Evolutionary conservation across 345 rosid species (phyloP).

Genomic region (Hibiscus syriacus): DNA sequence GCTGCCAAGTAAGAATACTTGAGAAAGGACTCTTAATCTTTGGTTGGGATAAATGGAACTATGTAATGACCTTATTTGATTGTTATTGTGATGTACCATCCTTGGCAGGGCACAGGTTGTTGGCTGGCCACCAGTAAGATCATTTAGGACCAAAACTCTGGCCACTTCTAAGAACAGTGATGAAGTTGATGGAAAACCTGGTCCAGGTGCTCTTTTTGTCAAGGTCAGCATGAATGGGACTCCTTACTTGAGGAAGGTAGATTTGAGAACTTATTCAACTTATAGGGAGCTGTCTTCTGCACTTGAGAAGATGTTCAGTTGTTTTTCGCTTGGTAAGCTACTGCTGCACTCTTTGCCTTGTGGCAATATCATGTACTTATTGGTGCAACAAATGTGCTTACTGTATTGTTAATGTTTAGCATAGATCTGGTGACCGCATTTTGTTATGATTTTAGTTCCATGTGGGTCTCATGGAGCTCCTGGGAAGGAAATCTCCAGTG

Average conservation of each 20-base stretch:
- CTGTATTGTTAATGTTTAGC: background rate
- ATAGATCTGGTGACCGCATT: conserved; percentile 3
- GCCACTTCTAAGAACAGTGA: conserved; percentile 66
- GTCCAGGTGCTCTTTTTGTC: too few species aligned
- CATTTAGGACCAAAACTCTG: conserved; percentile 70
- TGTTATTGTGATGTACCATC: conserved; percentile 2
- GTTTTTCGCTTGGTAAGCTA: conserved; percentile 72
- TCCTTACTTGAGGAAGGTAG: conserved; percentile 86
- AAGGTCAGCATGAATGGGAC: too few species aligned
- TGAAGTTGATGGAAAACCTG: too few species aligned
- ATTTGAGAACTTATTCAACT: conserved; percentile 54
- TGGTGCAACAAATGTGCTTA: background rate
- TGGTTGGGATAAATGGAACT: background rate
- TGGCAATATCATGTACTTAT: background rate
- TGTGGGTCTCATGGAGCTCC: conserved; percentile 58
- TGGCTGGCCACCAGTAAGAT: conserved; percentile 94
- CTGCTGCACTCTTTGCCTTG: conserved; percentile 9
- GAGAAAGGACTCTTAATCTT: background rate
- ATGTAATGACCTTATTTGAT: background rate
- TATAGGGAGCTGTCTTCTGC: conserved; percentile 70
- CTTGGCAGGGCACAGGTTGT: too few species aligned
- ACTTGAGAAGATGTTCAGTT: conserved; percentile 90
- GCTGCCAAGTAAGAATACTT: conserved; percentile 62
- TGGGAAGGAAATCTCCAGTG: conserved; percentile 60
- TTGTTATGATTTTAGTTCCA: conserved; percentile 44